These are phyloP conservation scores for Asterella californica DNA, from an alignment of 225 moss, liverwort and hornwort genomes.

Conservation along the genomic window DNA sequence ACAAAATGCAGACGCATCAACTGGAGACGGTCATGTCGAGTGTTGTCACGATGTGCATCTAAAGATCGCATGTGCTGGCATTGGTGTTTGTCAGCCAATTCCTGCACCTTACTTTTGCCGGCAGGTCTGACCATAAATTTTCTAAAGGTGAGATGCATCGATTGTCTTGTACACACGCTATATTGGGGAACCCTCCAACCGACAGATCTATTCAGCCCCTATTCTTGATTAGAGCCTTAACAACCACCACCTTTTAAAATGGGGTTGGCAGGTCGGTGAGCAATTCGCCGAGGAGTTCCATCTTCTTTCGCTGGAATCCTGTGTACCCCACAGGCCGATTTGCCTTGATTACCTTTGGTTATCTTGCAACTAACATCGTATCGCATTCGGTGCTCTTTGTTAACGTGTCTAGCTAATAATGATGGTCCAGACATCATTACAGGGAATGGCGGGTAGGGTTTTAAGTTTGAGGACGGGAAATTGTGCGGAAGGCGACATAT, in stretches of 20 bases:
- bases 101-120: neutral
- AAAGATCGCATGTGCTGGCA: neutral
- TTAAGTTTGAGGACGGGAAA: neutral
- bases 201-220: neutral
- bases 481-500: neutral
- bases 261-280: neutral
- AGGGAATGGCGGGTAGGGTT: neutral
- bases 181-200: neutral
- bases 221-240: neutral
- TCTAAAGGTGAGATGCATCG: neutral
- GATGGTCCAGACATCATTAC: neutral
- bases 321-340: neutral
- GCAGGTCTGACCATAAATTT: neutral
- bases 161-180: neutral
- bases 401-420: neutral
- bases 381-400: neutral
- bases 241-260: neutral
- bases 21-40: neutral
- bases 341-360: neutral
- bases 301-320: neutral
- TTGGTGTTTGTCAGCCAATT: neutral
- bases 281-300: neutral
- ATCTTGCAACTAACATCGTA: neutral
- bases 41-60: neutral
- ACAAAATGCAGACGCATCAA: neutral